A percentile compares a stretch with the other conserved stretches of the same genome.
Evolutionary conservation across 805 yeast genomes (phyloP).

Genomic region (Metschnikowia sp.): DNA sequence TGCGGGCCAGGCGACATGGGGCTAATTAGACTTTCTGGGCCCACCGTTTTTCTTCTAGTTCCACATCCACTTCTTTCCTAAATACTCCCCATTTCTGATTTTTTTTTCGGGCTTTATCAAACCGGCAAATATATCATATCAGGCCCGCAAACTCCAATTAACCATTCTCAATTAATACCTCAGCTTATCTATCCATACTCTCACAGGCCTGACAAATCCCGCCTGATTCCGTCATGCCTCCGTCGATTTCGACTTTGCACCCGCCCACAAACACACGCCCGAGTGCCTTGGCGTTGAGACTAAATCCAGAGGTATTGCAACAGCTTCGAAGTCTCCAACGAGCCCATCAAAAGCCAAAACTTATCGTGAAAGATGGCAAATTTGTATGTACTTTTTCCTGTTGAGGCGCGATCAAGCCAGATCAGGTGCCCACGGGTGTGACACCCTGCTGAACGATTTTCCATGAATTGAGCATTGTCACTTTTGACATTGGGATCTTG

Average conservation of each 20-base stretch:
- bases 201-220: neutral
- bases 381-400: slow-evolving; percentile 24
- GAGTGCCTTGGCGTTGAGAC: slow-evolving; percentile 26
- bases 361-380: slow-evolving; percentile 36
- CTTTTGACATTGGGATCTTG: too few species aligned
- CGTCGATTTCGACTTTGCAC: slow-evolving; percentile 13
- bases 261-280: slow-evolving; percentile 19
- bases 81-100: neutral
- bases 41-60: neutral
- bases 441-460: too few species aligned
- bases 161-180: neutral
- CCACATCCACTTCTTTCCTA: neutral
- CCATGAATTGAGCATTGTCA: too few species aligned
- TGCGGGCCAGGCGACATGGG: slow-evolving; percentile 1
- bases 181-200: neutral
- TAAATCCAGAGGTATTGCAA: slow-evolving; percentile 26
- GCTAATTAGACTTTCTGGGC: slow-evolving; percentile 8
- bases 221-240: slow-evolving; percentile 4
- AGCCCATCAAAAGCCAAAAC: slow-evolving; percentile 22
- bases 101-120: neutral
- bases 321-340: slow-evolving; percentile 22
- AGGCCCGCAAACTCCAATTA: neutral
- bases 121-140: neutral
- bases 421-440: neutral
- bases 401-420: neutral